Evolutionary conservation across 129 eudicot species (phyloP).

Genomic region (Flaveria robusta): DNA sequence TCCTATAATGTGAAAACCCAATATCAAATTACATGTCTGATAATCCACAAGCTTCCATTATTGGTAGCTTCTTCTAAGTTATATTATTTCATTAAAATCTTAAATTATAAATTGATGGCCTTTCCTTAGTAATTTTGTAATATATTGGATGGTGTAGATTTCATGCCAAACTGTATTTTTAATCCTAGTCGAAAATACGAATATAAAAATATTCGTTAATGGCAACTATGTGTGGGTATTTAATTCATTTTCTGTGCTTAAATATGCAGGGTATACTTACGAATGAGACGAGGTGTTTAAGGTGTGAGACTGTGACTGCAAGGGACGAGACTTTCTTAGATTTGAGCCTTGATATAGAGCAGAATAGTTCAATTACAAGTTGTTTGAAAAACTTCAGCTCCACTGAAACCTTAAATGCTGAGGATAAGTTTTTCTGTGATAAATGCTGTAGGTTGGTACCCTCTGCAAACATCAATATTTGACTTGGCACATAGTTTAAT

Average conservation of each 20-base stretch:
- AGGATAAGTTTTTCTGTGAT: constrained; percentile 51
- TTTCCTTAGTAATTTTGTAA: not conserved
- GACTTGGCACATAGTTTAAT: not conserved
- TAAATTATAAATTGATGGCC: no score
- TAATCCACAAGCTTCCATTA: no score
- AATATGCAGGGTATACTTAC: constrained; percentile 82
- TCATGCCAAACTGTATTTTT: not conserved
- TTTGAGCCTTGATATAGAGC: constrained; percentile 9
- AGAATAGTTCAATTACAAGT: constrained; percentile 75
- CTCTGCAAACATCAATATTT: not conserved
- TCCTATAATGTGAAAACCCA: no score
- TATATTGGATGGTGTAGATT: not conserved
- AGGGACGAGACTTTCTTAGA: constrained; percentile 44
- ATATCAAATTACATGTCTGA: no score
- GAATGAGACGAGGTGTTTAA: constrained; percentile 82
- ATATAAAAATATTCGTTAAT: not conserved
- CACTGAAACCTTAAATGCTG: constrained; percentile 86
- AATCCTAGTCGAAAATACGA: no score
- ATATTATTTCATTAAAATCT: no score
- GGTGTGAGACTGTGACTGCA: constrained; percentile 95
- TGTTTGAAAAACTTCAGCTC: constrained; percentile 94
- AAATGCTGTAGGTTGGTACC: constrained; percentile 62
- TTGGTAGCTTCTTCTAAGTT: no score
- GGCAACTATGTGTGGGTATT: not conserved
- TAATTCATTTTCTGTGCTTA: not conserved